Evolutionary conservation across 164 flowering plant genomes (phyloP).

Genomic region (Macadamia tetraphylla): DNA sequence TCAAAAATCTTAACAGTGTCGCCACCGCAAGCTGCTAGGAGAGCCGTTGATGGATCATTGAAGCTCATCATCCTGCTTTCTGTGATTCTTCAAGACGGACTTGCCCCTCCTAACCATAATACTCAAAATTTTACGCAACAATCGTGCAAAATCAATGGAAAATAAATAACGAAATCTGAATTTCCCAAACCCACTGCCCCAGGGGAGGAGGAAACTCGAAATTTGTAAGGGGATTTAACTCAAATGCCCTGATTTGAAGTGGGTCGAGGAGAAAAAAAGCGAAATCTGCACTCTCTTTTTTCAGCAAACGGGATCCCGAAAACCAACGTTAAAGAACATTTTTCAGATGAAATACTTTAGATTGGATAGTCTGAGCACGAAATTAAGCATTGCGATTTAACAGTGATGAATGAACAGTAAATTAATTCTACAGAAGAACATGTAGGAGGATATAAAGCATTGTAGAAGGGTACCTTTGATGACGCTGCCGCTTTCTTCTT

Average conservation of each 20-base stretch:
- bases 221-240: too few relatives aligned
- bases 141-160: too few relatives aligned
- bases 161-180: too few relatives aligned
- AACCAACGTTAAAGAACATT: background rate
- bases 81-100: background rate
- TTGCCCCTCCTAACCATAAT: background rate
- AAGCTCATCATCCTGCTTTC: constrained; percentile 32
- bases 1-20: constrained; percentile 93
- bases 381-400: background rate
- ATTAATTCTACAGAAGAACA: too few relatives aligned
- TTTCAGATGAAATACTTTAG: too few relatives aligned
- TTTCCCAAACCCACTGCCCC: too few relatives aligned
- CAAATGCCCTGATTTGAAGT: background rate
- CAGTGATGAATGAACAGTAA: too few relatives aligned
- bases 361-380: background rate
- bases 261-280: background rate
- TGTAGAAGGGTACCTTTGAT: too few relatives aligned
- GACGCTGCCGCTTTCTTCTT: background rate
- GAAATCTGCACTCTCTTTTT: background rate
- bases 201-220: background rate
- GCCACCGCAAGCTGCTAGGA: constrained; percentile 73
- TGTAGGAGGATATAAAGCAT: too few relatives aligned
- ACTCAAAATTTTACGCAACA: too few relatives aligned
- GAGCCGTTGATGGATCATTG: constrained; percentile 46
- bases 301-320: background rate